phyloP scores from a whole-genome alignment of 106 monocot species.

The Posidonia australis region DNA sequence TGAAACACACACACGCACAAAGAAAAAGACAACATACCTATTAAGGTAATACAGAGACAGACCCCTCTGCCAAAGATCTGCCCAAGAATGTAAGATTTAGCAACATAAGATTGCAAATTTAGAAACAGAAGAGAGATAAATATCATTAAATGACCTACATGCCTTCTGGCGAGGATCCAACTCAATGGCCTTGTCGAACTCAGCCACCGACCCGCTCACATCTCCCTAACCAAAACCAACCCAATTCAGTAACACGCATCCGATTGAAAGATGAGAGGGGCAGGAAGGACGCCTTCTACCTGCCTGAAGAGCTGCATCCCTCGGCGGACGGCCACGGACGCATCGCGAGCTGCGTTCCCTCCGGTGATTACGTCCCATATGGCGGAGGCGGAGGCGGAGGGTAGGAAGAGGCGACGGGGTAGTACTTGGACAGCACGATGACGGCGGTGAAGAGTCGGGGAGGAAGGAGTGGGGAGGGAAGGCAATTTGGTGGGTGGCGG shows the following conservation, averaged over 20 bases:
- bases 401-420: slow-evolving; percentile 47
- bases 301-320: slow-evolving; percentile 84
- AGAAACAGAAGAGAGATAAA: too few relatives aligned
- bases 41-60: slow-evolving; percentile 84
- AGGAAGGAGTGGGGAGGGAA: too few relatives aligned
- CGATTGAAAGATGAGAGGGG: neutral
- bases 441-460: neutral
- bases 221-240: slow-evolving; percentile 53
- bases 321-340: slow-evolving; percentile 51
- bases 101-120: too few relatives aligned
- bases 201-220: slow-evolving; percentile 56
- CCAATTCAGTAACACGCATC: neutral
- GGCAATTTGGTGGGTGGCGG: too few relatives aligned
- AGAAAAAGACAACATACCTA: slow-evolving; percentile 30
- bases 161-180: slow-evolving; percentile 81
- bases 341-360: slow-evolving; percentile 38
- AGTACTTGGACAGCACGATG: slow-evolving; percentile 7
- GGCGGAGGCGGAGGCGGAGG: slow-evolving; percentile 32
- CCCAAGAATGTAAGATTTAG: too few relatives aligned
- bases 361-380: slow-evolving; percentile 60
- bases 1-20: neutral
- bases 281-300: slow-evolving; percentile 17
- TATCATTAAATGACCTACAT: slow-evolving; percentile 57
- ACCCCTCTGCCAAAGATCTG: slow-evolving; percentile 89
- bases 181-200: slow-evolving; percentile 75